A percentile compares a stretch with the other conserved stretches of the same genome.
phyloP scores from a whole-genome alignment of 306 rosid genomes.

The Malus asiatica region DNA sequence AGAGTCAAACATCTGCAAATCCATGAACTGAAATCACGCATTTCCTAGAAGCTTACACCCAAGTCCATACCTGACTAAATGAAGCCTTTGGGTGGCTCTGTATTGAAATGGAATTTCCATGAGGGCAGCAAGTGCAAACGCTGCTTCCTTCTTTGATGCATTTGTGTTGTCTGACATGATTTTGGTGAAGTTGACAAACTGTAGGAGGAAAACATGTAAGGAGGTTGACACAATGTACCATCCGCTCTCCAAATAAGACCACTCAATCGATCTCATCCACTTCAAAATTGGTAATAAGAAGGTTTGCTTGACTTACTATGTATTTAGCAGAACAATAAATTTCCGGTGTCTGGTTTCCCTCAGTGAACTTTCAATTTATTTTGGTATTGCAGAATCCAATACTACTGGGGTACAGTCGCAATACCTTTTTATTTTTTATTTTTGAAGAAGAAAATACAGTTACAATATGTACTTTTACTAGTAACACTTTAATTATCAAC shows the following conservation, averaged over 20 bases:
- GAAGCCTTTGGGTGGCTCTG: slow-evolving; percentile 56
- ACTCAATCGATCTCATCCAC: not conserved
- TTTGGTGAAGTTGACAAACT: slow-evolving; percentile 94
- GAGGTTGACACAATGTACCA: not conserved
- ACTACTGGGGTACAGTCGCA: not conserved
- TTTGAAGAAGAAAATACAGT: no score
- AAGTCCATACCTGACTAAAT: slow-evolving; percentile 38
- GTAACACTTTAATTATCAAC: not conserved
- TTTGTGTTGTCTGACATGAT: slow-evolving; percentile 77
- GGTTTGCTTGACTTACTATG: not conserved
- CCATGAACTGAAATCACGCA: not conserved
- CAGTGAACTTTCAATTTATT: not conserved
- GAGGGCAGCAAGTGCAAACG: slow-evolving; percentile 91
- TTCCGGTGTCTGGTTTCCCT: not conserved
- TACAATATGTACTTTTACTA: no score
- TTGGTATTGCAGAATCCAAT: not conserved
- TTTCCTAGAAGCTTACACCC: not conserved
- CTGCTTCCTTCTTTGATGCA: slow-evolving; percentile 72
- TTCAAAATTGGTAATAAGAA: not conserved
- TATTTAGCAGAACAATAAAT: not conserved
- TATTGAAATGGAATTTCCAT: slow-evolving; percentile 94
- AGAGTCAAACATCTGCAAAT: slow-evolving; percentile 6
- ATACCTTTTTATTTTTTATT: not conserved
- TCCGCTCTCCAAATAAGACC: not conserved
- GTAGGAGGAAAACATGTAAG: slow-evolving; percentile 14